A percentile compares a stretch with the other conserved stretches of the same genome.
phyloP scores from a whole-genome alignment of 2,329 filamentous ascomycete genomes.

The Stagonosporopsis vannaccii region DNA sequence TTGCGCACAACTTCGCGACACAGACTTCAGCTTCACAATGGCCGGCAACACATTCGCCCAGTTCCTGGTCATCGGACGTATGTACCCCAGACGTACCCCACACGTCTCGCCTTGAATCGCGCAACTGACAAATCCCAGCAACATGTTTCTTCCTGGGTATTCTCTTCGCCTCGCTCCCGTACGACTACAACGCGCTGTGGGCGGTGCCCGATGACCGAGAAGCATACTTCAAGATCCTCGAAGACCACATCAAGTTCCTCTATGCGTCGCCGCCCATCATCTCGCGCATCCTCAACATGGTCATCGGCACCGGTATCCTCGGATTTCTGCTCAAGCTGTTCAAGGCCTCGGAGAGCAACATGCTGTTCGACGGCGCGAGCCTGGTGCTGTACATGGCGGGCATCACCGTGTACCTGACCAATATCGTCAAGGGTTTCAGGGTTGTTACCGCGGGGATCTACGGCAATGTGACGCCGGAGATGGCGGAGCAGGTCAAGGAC shows the following conservation, averaged over 20 bases:
- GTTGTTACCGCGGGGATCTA: constrained; percentile 79
- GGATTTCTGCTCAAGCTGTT: constrained; percentile 96
- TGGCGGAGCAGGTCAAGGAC: constrained; percentile 36
- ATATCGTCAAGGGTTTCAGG: constrained; percentile 93
- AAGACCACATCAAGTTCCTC: constrained; percentile 88
- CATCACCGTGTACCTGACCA: constrained; percentile 90
- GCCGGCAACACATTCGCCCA: constrained; percentile 78
- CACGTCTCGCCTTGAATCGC: neutral
- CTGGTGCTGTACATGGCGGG: constrained; percentile 82
- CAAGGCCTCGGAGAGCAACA: constrained; percentile 90
- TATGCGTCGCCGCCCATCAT: constrained; percentile 92
- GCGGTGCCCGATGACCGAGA: constrained; percentile 69
- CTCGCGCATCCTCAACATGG: constrained; percentile 90
- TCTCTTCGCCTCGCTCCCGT: constrained; percentile 94
- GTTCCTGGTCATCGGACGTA: constrained; percentile 95
- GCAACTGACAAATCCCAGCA: constrained; percentile 43
- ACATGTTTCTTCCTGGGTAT: constrained; percentile 98
- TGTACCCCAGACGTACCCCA: constrained; percentile 57
- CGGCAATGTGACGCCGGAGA: constrained; percentile 53
- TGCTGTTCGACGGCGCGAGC: constrained; percentile 85
- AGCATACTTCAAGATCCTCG: constrained; percentile 82
- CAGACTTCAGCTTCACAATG: constrained; percentile 30
- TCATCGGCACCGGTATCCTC: constrained; percentile 83
- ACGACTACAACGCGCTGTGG: constrained; percentile 91
- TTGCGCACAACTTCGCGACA: constrained; percentile 18